Base-by-base conservation (phyloP, 345 rosid species). In the Camelina laxa region DNA sequence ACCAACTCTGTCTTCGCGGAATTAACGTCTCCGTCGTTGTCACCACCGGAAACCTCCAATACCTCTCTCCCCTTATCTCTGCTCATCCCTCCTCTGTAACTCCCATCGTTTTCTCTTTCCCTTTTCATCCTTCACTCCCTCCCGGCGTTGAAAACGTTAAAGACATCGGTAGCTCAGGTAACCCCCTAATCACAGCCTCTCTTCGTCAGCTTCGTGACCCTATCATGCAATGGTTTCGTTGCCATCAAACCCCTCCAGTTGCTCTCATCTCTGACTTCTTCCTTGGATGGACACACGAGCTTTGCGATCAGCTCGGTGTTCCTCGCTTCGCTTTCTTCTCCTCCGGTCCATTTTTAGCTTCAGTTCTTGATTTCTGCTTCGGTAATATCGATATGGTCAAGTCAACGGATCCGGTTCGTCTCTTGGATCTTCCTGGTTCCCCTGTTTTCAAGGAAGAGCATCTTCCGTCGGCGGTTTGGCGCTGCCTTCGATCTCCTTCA, bases 281-380 rank as follows among this genome's bases (percentile, higher is more conserved):
- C 51, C 67, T 71, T 85, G 97, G 97, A 7, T 92, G 91, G 96
- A 89, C 97, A 16, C 13, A 38, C 15, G 79, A 75, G n/a, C 80
- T 91, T 42, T 62, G 63, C 36, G 2, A 9, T 6, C 50, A 72
- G 12, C 41, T 72, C 19, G 63, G 71, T 12, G 61, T 91, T 16
- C 87, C 86, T 7, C 75, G 93, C 20, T 64, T 89, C 58, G 64
- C 84, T 1, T 89, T 91, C 74, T 86, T 78, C 80, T 65, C 82
- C 11, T 44, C 81, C 24, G 83, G 83, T 13, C 77, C 85, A 0
- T 81, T 82, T 31, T 16, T 85, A 16, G 69, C 76, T 31, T 19
- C 82, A 7, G 76, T 88, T 68, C 0, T 3, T 19, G 73, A 79
- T 5, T 60, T 54, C 30, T 67, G 84, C 35, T 89, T 83, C 79